Evolutionary conservation across 2,329 filamentous ascomycete genomes (phyloP).

Genomic region (Phaeosphaeria sp.): DNA sequence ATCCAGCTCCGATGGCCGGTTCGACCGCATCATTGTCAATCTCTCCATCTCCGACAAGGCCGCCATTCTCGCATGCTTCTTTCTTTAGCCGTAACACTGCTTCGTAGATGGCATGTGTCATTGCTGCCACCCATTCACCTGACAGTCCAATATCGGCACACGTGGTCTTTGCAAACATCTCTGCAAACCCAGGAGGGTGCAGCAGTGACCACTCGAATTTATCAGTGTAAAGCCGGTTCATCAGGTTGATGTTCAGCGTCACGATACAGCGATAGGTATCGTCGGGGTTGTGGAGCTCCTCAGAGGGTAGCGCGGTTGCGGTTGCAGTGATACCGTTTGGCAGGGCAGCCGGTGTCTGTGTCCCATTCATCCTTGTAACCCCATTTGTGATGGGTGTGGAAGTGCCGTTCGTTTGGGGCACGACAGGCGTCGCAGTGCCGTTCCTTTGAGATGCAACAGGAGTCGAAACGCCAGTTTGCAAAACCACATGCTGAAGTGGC

Average conservation of each 20-base stretch:
- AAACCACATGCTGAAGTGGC: conserved; percentile 48
- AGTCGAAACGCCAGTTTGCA: conserved; percentile 45
- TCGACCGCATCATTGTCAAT: conserved; percentile 90
- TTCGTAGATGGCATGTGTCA: conserved; percentile 97
- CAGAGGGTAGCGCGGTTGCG: conserved; percentile 68
- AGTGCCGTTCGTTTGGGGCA: conserved; percentile 58
- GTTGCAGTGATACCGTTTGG: conserved; percentile 70
- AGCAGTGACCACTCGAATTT: conserved; percentile 97
- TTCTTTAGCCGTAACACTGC: conserved; percentile 92
- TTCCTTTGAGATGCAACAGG: conserved; percentile 26
- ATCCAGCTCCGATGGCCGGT: conserved; percentile 78
- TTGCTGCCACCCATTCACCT: conserved; percentile 91
- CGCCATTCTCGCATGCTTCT: conserved; percentile 91
- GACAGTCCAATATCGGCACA: conserved; percentile 89
- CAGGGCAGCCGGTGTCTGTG: conserved; percentile 54
- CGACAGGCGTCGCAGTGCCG: conserved; percentile 56
- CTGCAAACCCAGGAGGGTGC: conserved; percentile 88
- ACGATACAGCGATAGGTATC: conserved; percentile 95
- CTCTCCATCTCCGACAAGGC: conserved; percentile 76
- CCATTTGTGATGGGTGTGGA: conserved; percentile 63
- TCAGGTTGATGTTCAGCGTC: conserved; percentile 86
- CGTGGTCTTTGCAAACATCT: conserved; percentile 89
- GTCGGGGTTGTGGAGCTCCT: conserved; percentile 83
- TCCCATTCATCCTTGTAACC: conserved; percentile 49
- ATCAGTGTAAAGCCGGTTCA: conserved; percentile 91